Percentiles rank a stretch among this genome's conserved stretches.
These are phyloP conservation scores for Neurospora sp. DNA, from an alignment of 495 filamentous ascomycete species.

Conservation along the genomic window DNA sequence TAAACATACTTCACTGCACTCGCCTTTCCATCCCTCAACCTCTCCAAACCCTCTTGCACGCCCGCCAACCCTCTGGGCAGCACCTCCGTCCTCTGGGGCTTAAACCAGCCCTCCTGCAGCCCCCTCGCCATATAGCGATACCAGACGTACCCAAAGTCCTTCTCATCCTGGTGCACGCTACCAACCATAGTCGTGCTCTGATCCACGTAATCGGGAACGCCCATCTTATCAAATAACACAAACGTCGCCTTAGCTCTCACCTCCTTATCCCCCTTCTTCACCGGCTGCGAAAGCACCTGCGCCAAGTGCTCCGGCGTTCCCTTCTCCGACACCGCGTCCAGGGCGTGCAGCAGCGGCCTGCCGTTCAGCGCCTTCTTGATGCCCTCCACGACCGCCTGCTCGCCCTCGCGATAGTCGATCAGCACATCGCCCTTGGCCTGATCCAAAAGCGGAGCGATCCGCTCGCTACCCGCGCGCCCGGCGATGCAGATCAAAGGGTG, in stretches of 20 bases:
- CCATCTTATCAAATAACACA: constrained; percentile 37
- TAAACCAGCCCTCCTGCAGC: constrained; percentile 50
- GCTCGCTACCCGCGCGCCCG: constrained; percentile 40
- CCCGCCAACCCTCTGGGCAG: constrained; percentile 49
- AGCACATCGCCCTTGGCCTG: constrained; percentile 55
- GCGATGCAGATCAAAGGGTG: constrained; percentile 66
- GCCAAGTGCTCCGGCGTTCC: constrained; percentile 36
- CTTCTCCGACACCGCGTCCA: constrained; percentile 52
- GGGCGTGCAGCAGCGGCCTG: constrained; percentile 32
- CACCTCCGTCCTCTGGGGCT: constrained; percentile 51
- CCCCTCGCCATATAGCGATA: constrained; percentile 44
- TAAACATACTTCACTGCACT: constrained; percentile 63
- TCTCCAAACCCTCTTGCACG: constrained; percentile 43
- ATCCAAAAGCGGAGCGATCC: constrained; percentile 53
- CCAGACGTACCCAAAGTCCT: constrained; percentile 50
- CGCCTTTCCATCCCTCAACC: constrained; percentile 53
- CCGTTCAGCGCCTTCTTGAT: constrained; percentile 39
- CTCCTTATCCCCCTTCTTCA: constrained; percentile 12
- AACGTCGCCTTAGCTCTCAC: constrained; percentile 34
- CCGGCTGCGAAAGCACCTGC: constrained; percentile 32
- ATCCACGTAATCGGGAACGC: constrained; percentile 24
- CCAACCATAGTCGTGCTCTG: constrained; percentile 37
- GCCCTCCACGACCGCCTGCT: constrained; percentile 41
- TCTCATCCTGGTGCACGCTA: constrained; percentile 35
- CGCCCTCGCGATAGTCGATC: constrained; percentile 59